Evolutionary conservation across 306 rosid species (phyloP), one percentile per base, ranked within the genome.

Genomic region (Vigna mungo): DNA sequence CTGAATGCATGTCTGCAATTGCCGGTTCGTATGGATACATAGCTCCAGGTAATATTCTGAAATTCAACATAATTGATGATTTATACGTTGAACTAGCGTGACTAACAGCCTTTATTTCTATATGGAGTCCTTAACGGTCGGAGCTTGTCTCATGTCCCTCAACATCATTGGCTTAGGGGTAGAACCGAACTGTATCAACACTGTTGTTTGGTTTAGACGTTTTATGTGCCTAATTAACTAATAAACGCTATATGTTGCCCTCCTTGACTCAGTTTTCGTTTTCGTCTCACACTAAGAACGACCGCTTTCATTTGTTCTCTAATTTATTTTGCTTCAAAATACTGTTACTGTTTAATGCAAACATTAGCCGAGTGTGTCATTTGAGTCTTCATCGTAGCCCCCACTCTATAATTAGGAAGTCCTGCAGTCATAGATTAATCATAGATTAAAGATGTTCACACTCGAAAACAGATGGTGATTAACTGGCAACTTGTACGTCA

Each of bases 1-100:
- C 95, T 3, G 96, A 93, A 75, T 91, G 95, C 89, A 93, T 93
- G 98, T 93, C 98, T 32, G 85, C 96, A 55, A 79, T 93, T 74
- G 98, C 97, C 2, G 98, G 98, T 59, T 93, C 98, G 5, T 93
- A 93, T 56, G 98, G 98, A 71, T 93, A 93, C 92, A 93, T 93
- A 9, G 98, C 98, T 6, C 98, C 98, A 73, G 98, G 98, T 93
- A 71, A 68, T 41, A 58, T 64, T 67, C 21, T 73, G 20, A 65
- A 68, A 32, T 49, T 17, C 65, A 55, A 39, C 55, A 10, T 59
- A 27, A 75, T 63, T 59, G 48, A 51, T 82, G 10, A 66, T 27
- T 73, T 61, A 4, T 37, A 1, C 75, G 73, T 78, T 71, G 53
- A 74, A 72, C 32, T 79, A 56, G 14, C 58, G 62, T 48, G 52